Percentiles rank a stretch among this genome's conserved stretches.
Conservation (phyloP, 106 monocot species). For the Posidonia australis region DNA sequence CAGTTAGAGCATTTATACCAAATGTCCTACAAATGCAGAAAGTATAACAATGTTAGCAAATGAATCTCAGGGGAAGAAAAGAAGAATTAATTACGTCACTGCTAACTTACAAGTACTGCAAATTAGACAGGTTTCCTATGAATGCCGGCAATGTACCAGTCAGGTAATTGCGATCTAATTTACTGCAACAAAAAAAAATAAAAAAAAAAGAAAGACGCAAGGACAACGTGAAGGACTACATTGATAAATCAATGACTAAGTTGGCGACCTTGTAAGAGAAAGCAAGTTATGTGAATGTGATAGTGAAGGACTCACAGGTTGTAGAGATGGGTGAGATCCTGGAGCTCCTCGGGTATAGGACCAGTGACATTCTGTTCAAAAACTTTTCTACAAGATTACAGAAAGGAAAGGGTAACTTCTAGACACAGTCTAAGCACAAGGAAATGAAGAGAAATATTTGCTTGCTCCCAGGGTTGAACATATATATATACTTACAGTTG, state of each 20-base stretch:
- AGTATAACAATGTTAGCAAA: neutral
- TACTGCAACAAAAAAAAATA: neutral
- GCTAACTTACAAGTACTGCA: constrained; percentile 13
- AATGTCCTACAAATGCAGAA: constrained; percentile 1
- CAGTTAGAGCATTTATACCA: constrained; percentile 17
- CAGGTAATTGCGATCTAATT: constrained; percentile 7
- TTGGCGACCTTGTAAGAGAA: neutral
- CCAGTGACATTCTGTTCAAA: constrained; percentile 24
- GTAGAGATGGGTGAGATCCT: constrained; percentile 25
- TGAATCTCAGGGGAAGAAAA: neutral
- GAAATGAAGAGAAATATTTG: neutral
- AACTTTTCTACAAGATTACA: constrained; percentile 11
- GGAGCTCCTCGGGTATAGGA: constrained; percentile 39
- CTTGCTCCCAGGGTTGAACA: neutral
- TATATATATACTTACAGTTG: constrained; percentile 36
- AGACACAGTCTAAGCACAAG: neutral
- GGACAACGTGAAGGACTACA: neutral
- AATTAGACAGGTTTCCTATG: constrained; percentile 7
- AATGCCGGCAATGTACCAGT: constrained; percentile 12
- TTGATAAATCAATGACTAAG: neutral
- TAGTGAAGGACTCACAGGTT: constrained; percentile 10
- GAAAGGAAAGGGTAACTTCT: neutral
- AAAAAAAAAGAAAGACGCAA: neutral
- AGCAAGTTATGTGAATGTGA: neutral
- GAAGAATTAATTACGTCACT: neutral